These are phyloP conservation scores for Pseudognaphalium luteoalbum DNA, from an alignment of 129 eudicot genomes.

Conservation along the genomic window DNA sequence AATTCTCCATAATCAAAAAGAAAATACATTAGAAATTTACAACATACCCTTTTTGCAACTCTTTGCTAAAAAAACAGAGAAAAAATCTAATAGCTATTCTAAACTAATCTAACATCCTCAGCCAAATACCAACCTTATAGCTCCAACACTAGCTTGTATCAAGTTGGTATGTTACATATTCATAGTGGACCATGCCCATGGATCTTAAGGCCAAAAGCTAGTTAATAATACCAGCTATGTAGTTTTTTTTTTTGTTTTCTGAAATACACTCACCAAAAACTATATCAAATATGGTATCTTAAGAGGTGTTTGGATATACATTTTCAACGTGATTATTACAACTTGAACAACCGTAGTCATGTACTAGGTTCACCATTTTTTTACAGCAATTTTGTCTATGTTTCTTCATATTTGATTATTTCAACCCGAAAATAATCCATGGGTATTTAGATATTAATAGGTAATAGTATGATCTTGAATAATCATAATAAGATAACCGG, in stretches of 20 bases:
- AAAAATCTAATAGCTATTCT: neutral
- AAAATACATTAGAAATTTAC: neutral
- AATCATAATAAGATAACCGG: neutral
- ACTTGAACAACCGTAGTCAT: neutral
- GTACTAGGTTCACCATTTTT: neutral
- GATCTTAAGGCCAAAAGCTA: neutral
- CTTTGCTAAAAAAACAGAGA: too few species aligned
- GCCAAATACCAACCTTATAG: constrained; percentile 1
- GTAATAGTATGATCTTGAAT: neutral
- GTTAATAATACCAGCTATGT: neutral
- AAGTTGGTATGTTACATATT: neutral
- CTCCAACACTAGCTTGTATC: neutral
- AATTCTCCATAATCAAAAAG: constrained; percentile 1
- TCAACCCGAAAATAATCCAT: neutral
- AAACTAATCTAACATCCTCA: constrained; percentile 10
- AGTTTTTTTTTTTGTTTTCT: neutral
- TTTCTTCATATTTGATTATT: neutral
- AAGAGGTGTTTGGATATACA: neutral
- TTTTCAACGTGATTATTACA: neutral
- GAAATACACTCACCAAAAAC: neutral
- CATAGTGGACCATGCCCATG: neutral
- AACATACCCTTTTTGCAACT: constrained; percentile 7
- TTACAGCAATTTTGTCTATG: neutral
- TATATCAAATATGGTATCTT: neutral
- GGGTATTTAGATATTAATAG: neutral